Base-by-base conservation (phyloP, 805 yeast species). In the Metschnikowia colocasiae region DNA sequence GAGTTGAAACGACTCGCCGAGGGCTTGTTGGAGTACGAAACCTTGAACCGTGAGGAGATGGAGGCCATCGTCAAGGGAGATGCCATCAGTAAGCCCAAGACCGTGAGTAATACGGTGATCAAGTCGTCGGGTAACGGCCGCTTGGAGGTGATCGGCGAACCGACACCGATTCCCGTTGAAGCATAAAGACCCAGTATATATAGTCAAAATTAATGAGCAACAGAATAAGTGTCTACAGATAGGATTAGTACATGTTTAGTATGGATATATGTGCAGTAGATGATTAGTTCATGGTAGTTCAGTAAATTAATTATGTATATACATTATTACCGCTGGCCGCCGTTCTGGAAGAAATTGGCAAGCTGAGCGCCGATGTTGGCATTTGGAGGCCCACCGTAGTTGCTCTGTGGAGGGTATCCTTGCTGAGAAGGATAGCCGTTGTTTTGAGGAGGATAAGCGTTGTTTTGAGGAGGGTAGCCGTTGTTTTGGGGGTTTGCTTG, bases 11-110 rank as follows among this genome's bases (percentile, higher is more conserved):
- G 97, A 57, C 75, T 94, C 52, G 99, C 99, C 0, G 87, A 87
- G 63, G 99, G 97, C 3, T 76, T 94, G 54, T 75, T 94, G 52
- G 97, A 94, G 66, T 95, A 91, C 68, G 99, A 94, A 73, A 94
- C 99, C 0, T 76, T 94, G 57, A 92, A 86, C 36, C 85, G 85
- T 52, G 92, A 83, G 26, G 99, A 94, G 65, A 92, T 94, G 75
- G 92, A 85, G 61, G 82, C 80, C 59, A 80, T 94, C 41, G 89
- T 89, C 31, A 75, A 74, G 51, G 99, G 99, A 31, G 92, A 88
- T 63, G 64, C 78, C 33, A 71, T 91, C 42, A 78, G 78, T 55
- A 85, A 85, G 63, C 76, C 80, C 40, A 88, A 83, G 63, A 80
- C 79, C 10, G 70, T 82, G 18, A 78, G 92, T 27, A 91, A 90